Base-by-base conservation (phyloP, 2,329 filamentous ascomycete species). In the Lojkania enalia region DNA sequence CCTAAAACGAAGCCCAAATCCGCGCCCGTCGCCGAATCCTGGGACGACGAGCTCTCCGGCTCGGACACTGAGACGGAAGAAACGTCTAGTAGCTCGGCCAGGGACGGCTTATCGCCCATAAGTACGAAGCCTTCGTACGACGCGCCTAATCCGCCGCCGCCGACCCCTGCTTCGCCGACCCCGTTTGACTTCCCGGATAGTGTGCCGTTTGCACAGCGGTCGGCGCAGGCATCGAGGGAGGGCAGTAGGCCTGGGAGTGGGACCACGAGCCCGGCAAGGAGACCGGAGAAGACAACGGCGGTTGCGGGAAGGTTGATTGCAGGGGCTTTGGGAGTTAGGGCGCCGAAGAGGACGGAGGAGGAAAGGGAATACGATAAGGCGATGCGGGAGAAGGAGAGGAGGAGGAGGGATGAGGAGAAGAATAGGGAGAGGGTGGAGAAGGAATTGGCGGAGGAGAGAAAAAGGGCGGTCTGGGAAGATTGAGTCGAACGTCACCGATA, bases 221-320 rank as follows among this genome's bases (percentile, higher is more conserved):
- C 42, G 36, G 14, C 38, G 20, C 33, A 31, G 30, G 44, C 27
- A 40, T 44, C 39, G 38, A 43, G 49, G 30, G 52, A 49, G 13
- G 35, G 48, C 31, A 27, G 54, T 41, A 23, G 55, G 44, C 16
- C 35, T 18, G 49, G 59, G 40, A 54, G 66, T 57, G 46, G 67
- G 55, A 44, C 61, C 48, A 48, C 57, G 13, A 42, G 46, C 18
- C 53, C 60, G 20, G 63, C 60, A 12, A 57, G 58, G 58, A 75
- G 88, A 29, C 92, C 90, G 0, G 91, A 96, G 72, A 99, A 96
- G 77, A 95, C 91, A 51, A 95, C 95, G 49, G 89, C 90, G 0
- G 90, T 95, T 29, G 94, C 94, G 4, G 82, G 87, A 50, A 79
- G 94, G 47, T 79, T 99, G 81, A 97, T 99, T 66, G 90, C 90